Evolutionary conservation across 2,329 filamentous ascomycete genomes (phyloP), one percentile per base, ranked within the genome.

Genomic region (Leptosphaerulina australis): DNA sequence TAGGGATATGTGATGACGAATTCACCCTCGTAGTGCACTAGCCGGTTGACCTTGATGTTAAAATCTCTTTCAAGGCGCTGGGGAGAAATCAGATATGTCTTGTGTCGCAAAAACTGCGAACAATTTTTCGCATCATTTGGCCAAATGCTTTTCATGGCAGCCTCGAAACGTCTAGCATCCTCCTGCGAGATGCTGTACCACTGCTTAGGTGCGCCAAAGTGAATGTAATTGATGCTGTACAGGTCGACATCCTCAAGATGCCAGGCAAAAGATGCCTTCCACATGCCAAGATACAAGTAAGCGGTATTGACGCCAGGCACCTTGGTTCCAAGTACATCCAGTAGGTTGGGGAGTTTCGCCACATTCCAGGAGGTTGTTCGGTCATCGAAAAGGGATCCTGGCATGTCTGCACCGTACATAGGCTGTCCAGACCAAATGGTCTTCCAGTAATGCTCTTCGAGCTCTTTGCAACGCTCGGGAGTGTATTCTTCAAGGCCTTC

Each of bases 121-220:
- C 94, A 99, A 30, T 91, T 90, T 75, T 99, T 99, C 15, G 92
- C 91, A 67, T 99, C 94, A 5, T 87, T 88, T 0, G 92, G 91
- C 92, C 93, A 99, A 50, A 96, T 90, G 68, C 82, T 91, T 75
- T 88, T 93, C 94, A 99, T 99, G 31, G 91, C 93, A 28, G 86
- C 85, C 74, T 99, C 94, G 63, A 99, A 99, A 12, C 88, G 87
- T 40, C 91, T 85, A 11, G 93, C 91, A 70, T 99, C 94, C 59
- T 90, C 89, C 72, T 97, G 95, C 0, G 93, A 96, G 59, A 99
- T 97, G 74, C 92, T 97, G 76, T 99, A 99, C 94, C 94, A 99
- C 72, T 99, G 94, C 75, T 99, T 99, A 0, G 94, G 94, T 1
- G 94, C 94, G 45, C 94, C 94, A 71, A 99, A 99, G 69, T 99